These are phyloP conservation scores for Botrytis squamosa DNA, from an alignment of 2,329 filamentous ascomycete species.

Conservation along the genomic window DNA sequence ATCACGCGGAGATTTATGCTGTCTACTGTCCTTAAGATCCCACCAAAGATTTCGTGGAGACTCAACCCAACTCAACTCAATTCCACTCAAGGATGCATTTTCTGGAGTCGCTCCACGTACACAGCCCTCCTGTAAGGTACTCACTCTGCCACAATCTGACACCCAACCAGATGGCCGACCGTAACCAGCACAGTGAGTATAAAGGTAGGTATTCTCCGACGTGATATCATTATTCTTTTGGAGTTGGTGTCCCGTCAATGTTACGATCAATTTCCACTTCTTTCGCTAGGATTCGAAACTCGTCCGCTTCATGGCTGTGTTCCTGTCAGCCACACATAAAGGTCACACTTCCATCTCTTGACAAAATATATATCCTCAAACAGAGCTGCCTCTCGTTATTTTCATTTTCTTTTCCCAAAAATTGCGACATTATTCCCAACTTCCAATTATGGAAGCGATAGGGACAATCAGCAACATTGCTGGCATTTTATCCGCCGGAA, in stretches of 20 bases:
- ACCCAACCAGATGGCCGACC: background rate
- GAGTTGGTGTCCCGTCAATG: background rate
- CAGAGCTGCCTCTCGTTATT: background rate
- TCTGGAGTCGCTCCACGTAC: background rate
- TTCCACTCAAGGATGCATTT: background rate
- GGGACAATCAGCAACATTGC: conserved; percentile 19
- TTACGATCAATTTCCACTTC: background rate
- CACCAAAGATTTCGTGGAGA: background rate
- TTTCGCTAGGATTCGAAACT: conserved; percentile 10
- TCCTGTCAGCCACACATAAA: background rate
- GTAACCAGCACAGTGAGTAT: background rate
- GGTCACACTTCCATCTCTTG: background rate
- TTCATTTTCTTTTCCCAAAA: background rate
- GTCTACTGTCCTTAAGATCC: background rate
- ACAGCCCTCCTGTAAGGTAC: conserved; percentile 12
- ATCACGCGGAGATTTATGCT: background rate
- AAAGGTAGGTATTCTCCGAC: background rate
- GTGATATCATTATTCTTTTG: background rate
- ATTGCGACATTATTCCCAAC: background rate
- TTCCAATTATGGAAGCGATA: conserved; percentile 13
- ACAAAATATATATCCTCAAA: background rate
- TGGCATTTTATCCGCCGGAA: conserved; percentile 16
- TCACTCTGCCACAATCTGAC: conserved; percentile 8
- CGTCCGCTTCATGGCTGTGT: background rate
- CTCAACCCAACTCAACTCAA: background rate